A percentile compares a stretch with the other conserved stretches of the same genome.
Evolutionary conservation across 495 filamentous ascomycete genomes (phyloP).

Genomic region (Talaromyces nanjingensis): DNA sequence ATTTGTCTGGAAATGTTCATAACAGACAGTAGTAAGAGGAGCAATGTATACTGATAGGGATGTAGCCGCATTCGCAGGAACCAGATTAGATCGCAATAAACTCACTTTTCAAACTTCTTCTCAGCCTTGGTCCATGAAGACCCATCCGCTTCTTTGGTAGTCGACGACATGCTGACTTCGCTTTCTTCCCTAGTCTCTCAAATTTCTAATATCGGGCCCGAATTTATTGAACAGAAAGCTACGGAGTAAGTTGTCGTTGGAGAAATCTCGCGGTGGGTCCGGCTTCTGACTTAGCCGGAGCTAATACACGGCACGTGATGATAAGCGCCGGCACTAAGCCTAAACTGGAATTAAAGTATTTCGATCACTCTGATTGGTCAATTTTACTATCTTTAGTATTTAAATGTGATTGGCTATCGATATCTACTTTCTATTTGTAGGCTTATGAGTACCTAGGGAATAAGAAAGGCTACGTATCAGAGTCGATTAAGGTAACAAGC

Average conservation of each 20-base stretch:
- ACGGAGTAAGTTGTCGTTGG: neutral
- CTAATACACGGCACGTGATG: neutral
- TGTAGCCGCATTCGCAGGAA: neutral
- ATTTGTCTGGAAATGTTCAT: neutral
- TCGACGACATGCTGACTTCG: neutral
- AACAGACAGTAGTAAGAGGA: neutral
- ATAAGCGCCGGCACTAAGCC: neutral
- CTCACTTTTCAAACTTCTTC: conserved; percentile 3
- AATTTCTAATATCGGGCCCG: too few species aligned
- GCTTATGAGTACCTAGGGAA: too few species aligned
- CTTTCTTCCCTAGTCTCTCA: neutral
- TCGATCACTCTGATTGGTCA: neutral
- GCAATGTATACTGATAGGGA: neutral
- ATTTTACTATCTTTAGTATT: neutral
- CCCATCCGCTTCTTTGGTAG: neutral
- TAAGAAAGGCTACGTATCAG: too few species aligned
- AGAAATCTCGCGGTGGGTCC: neutral
- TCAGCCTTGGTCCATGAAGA: neutral
- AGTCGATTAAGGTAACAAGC: neutral
- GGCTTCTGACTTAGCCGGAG: neutral
- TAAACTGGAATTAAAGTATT: neutral
- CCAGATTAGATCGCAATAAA: neutral
- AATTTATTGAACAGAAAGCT: neutral
- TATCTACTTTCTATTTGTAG: neutral
- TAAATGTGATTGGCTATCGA: neutral